phyloP scores from a whole-genome alignment of 2,329 filamentous ascomycete genomes.

The Acarospora socialis region DNA sequence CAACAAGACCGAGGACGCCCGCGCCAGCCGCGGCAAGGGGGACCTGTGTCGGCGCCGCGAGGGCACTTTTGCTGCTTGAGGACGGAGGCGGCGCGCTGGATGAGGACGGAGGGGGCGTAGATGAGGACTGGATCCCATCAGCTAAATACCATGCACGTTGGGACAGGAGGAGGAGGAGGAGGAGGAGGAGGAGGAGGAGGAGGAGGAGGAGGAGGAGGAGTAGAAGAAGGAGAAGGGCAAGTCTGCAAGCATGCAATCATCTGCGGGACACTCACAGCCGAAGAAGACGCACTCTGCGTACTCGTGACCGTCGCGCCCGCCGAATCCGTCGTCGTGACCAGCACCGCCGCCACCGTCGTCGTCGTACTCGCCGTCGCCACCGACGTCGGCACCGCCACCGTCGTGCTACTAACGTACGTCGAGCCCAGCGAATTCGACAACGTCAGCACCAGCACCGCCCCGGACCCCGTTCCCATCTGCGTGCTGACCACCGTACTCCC shows the following conservation, averaged over 20 bases:
- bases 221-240: too few relatives aligned
- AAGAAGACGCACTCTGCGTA: neutral
- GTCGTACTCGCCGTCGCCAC: neutral
- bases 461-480: neutral
- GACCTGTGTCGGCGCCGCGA: constrained; percentile 2
- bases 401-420: too few relatives aligned
- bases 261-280: neutral
- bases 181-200: too few relatives aligned
- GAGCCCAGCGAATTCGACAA: too few relatives aligned
- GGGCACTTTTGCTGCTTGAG: neutral
- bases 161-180: too few relatives aligned
- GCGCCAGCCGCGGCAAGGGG: constrained; percentile 1
- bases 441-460: neutral
- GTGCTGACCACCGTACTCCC: neutral
- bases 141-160: too few relatives aligned
- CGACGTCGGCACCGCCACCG: neutral
- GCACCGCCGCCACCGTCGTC: neutral
- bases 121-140: neutral
- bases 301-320: neutral
- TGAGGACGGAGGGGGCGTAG: neutral
- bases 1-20: constrained; percentile 2
- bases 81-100: neutral
- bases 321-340: neutral
- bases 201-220: too few relatives aligned
- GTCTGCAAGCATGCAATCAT: too few relatives aligned